A percentile compares a stretch with the other conserved stretches of the same genome.
phyloP scores from a whole-genome alignment of 176 grass and related monocot genomes.

The Cenchrus fungigraminus region DNA sequence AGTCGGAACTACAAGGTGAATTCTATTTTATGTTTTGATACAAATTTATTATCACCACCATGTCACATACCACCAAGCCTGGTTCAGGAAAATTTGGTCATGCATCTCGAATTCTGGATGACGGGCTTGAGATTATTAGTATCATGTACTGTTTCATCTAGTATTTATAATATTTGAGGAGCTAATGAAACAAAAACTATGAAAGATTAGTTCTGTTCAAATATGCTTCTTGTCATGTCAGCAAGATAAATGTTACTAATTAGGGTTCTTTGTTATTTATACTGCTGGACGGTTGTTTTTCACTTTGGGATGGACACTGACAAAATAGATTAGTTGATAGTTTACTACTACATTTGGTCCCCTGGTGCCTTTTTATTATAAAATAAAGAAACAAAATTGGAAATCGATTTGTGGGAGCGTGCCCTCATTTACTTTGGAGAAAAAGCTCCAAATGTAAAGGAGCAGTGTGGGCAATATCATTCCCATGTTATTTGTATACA shows the following conservation, averaged over 20 bases:
- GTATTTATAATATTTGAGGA: no score
- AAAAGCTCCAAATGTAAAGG: not conserved
- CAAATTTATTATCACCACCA: constrained; percentile 10
- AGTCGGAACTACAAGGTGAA: constrained; percentile 95
- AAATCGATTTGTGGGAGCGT: not conserved
- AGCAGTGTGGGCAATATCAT: not conserved
- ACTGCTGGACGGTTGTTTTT: not conserved
- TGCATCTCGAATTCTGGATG: constrained; percentile 15
- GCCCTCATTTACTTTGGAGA: not conserved
- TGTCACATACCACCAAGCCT: not conserved
- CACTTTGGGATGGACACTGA: not conserved
- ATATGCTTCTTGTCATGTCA: constrained; percentile 5
- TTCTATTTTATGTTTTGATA: not conserved
- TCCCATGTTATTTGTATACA: not conserved
- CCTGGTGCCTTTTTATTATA: not conserved
- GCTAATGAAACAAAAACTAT: no score
- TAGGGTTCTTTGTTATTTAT: constrained; percentile 10
- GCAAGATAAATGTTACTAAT: not conserved
- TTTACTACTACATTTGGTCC: not conserved
- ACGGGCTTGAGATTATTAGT: not conserved
- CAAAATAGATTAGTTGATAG: not conserved
- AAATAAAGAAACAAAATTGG: not conserved
- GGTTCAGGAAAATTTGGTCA: not conserved
- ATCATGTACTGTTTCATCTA: not conserved
- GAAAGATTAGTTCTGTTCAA: not conserved